Conservation (phyloP, 2,329 filamentous ascomycete genomes). For the Colletotrichum tropicale region DNA sequence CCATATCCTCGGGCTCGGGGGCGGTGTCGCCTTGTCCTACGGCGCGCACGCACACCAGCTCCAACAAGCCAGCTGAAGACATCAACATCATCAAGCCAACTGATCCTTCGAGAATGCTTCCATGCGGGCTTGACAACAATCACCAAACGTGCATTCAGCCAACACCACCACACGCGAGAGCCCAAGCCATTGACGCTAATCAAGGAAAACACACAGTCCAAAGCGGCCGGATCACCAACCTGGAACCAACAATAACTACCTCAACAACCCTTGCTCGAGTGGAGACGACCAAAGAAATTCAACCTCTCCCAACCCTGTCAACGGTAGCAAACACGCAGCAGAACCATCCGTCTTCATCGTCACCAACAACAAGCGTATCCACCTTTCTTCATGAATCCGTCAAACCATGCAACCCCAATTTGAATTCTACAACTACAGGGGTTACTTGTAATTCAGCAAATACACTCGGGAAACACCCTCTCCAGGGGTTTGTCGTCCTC, state of each 20-base stretch:
- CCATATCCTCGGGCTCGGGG: background rate
- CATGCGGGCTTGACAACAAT: background rate
- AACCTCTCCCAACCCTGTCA: background rate
- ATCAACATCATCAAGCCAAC: background rate
- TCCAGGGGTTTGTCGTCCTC: background rate
- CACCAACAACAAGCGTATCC: background rate
- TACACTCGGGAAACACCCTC: background rate
- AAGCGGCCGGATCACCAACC: background rate
- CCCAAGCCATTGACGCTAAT: background rate
- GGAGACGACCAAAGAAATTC: background rate
- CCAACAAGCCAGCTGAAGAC: background rate
- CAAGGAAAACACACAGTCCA: background rate
- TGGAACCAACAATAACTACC: background rate
- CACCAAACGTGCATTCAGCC: background rate
- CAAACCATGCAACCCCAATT: background rate
- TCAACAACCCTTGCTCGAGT: background rate
- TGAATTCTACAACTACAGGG: background rate
- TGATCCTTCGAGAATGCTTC: background rate
- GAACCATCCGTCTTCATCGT: background rate
- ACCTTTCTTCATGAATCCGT: background rate
- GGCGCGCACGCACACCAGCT: background rate
- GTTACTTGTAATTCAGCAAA: background rate
- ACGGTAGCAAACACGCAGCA: conserved; percentile 1
- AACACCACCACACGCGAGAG: background rate
- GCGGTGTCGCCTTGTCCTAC: background rate